These are phyloP conservation scores for Batkoa obscura DNA, from an alignment of 371 early-diverging fungal genomes.

Conservation along the genomic window DNA sequence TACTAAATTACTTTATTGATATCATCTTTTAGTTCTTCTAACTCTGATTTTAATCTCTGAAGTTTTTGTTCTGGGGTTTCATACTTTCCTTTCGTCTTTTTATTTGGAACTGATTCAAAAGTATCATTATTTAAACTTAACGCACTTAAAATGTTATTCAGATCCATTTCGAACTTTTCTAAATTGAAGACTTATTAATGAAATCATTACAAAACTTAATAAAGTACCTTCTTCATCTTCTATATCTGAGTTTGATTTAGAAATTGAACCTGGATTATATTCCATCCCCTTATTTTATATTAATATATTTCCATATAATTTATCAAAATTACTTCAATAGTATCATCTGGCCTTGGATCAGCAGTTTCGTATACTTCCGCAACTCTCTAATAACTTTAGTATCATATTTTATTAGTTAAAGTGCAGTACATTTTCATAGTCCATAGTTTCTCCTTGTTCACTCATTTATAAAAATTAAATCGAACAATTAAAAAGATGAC, in stretches of 20 bases:
- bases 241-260: neutral
- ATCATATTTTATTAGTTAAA: too few species aligned
- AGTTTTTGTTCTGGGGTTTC: slow-evolving; percentile 3
- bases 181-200: neutral
- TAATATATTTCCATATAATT: neutral
- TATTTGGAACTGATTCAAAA: neutral
- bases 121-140: neutral
- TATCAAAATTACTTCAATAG: neutral
- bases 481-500: too few species aligned
- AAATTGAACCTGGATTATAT: neutral
- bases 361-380: neutral
- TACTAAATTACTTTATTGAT: neutral
- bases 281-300: neutral
- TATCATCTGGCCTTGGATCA: neutral
- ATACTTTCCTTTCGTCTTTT: neutral
- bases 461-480: too few species aligned
- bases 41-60: neutral
- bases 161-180: neutral
- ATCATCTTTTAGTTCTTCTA: neutral
- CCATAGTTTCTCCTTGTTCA: too few species aligned
- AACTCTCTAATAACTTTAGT: neutral
- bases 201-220: neutral
- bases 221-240: neutral
- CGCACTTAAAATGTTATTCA: neutral
- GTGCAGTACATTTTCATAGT: too few species aligned